These are phyloP conservation scores for Backusella tarrabulga DNA, from an alignment of 192 early-diverging fungal genomes.

Conservation along the genomic window DNA sequence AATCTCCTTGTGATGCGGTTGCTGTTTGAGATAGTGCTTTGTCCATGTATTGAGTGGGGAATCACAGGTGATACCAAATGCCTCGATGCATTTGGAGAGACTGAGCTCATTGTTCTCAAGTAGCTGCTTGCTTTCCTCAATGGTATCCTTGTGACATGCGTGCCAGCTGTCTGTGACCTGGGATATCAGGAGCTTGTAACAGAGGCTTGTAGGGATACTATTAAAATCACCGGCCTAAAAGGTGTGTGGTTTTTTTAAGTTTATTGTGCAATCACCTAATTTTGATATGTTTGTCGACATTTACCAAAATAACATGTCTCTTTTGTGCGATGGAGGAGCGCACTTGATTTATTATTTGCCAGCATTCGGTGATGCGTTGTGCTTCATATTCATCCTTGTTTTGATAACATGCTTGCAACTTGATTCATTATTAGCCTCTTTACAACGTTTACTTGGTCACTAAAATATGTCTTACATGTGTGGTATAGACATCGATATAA, in stretches of 20 bases:
- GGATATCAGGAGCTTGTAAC: constrained; percentile 42
- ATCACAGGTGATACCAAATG: constrained; percentile 53
- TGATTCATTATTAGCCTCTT: no score
- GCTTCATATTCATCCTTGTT: constrained; percentile 45
- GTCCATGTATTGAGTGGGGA: constrained; percentile 55
- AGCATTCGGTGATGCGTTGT: constrained; percentile 49
- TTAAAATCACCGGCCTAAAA: constrained; percentile 52
- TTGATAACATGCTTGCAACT: constrained; percentile 58
- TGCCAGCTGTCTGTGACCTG: constrained; percentile 49
- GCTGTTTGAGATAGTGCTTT: constrained; percentile 40
- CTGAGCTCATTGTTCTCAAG: neutral
- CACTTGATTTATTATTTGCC: constrained; percentile 47
- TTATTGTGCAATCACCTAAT: neutral
- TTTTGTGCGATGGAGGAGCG: constrained; percentile 43
- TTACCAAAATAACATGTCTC: constrained; percentile 56
- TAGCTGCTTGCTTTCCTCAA: neutral
- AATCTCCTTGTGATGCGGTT: constrained; percentile 19
- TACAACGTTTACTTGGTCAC: no score
- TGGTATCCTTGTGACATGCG: constrained; percentile 17
- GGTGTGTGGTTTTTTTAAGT: neutral
- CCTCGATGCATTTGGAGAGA: constrained; percentile 12
- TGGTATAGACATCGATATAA: constrained; percentile 54
- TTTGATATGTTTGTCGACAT: neutral
- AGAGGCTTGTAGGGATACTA: constrained; percentile 39
- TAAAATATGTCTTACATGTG: constrained; percentile 45